Base-by-base conservation (phyloP, 768 basidiomycete species). In the Pleurotus cornucopiae region DNA sequence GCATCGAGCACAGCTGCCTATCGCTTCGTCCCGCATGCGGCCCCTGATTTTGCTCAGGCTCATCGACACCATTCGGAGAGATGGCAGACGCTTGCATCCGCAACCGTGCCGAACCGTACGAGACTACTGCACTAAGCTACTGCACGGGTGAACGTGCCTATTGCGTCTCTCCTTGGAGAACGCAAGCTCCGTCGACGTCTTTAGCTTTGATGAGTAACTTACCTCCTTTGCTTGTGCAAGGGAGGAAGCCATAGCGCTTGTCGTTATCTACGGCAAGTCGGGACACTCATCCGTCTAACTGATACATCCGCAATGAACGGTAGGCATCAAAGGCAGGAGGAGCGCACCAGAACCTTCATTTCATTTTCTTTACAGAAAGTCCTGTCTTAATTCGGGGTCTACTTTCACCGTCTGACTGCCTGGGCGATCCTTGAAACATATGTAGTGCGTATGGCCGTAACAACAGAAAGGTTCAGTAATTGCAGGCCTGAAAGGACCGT, bases 401-500 rank as follows among this genome's bases (percentile, higher is more conserved):
- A 23, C n/a, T 30, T 14, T 49, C 14, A n/a, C n/a, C 30, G 20
- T 34, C 14, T 34, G 48, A 6, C 9, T 34, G 30, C 30, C 30
- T 23, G 48, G 21, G 26, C n/a, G 26, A 49, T 34, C 37, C 51
- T 37, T 16, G 51, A 53, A 44, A 16, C 41, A 44, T 44, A 6
- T 44, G n/a, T 21, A 44, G 41, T 16, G n/a, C 41, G 20, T 44
- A 9, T 16, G 37, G 23, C 41, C 51, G 41, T 53, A 23, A 16
- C 16, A 40, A 39, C 34, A 39, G 51, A 34, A 13, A n/a, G 14
- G 9, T n/a, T 49, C 39, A 53, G n/a, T 53, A 41, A 41, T n/a
- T 37, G 51, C 38, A 23, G 18, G 18, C 51, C 39, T 43, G 51
- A 51, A 34, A 51, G 49, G 30, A 53, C 51, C 51, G 51, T 25